These are phyloP conservation scores for Vicia sativa DNA, from an alignment of 306 rosid species.

Conservation along the genomic window DNA sequence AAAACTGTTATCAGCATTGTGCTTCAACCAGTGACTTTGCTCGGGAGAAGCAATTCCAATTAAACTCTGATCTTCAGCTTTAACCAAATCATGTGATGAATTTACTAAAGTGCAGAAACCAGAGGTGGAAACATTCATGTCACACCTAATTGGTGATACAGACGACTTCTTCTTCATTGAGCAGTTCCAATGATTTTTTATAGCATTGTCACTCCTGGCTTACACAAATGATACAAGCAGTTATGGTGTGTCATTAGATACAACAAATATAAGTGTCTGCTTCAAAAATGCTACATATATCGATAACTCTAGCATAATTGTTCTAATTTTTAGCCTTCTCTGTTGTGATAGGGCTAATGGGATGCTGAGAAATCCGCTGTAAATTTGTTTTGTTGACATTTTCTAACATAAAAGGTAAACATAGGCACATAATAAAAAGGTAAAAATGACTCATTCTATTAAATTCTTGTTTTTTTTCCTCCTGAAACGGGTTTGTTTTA, in stretches of 20 bases:
- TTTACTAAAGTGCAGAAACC: conserved; percentile 14
- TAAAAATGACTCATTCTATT: background rate
- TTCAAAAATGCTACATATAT: conserved; percentile 4
- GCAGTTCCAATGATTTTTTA: conserved; percentile 71
- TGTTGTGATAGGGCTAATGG: background rate
- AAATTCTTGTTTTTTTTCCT: background rate
- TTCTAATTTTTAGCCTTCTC: background rate
- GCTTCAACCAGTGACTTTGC: conserved; percentile 27
- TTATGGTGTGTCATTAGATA: conserved; percentile 13
- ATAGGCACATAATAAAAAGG: background rate
- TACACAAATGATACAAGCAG: conserved; percentile 19
- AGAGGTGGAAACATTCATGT: conserved; percentile 27
- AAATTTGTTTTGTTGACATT: background rate
- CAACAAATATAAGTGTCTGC: background rate
- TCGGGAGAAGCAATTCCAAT: conserved; percentile 37
- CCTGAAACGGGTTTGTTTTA: background rate
- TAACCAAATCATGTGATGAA: conserved; percentile 8
- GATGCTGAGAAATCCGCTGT: background rate
- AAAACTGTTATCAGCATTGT: conserved; percentile 18
- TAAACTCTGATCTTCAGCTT: conserved; percentile 33
- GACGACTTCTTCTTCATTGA: conserved; percentile 55
- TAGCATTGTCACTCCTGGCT: conserved; percentile 65
- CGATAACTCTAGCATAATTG: background rate
- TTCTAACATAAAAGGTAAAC: background rate
- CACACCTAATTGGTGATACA: conserved; percentile 41